phyloP scores from a whole-genome alignment of 306 rosid genomes.

The Cucumis hystrix region DNA sequence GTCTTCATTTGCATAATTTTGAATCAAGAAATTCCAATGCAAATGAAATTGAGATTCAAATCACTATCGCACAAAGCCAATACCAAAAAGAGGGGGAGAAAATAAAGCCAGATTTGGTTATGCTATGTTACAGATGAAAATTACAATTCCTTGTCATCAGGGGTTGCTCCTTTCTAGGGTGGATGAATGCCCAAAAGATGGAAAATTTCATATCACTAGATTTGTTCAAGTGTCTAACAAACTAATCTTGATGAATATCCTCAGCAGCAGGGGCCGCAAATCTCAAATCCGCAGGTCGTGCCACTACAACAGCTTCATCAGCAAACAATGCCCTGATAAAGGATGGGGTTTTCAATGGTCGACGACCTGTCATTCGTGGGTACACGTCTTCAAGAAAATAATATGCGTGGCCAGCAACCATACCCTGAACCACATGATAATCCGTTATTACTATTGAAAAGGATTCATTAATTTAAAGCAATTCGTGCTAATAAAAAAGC shows the following conservation, averaged over 20 bases:
- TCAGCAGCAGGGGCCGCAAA: slow-evolving; percentile 73
- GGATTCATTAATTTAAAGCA: background rate
- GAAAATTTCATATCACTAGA: background rate
- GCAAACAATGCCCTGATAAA: slow-evolving; percentile 80
- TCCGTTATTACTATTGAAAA: background rate
- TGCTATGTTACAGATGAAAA: slow-evolving; percentile 1
- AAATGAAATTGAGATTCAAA: background rate
- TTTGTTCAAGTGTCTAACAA: slow-evolving; percentile 13
- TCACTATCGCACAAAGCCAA: background rate
- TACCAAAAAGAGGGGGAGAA: background rate
- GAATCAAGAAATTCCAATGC: background rate
- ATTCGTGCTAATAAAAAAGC: background rate
- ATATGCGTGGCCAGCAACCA: slow-evolving; percentile 96
- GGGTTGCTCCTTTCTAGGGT: background rate
- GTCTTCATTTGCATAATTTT: background rate
- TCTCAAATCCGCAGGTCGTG: slow-evolving; percentile 56
- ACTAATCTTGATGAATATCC: slow-evolving; percentile 37
- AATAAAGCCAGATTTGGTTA: background rate
- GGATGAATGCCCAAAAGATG: background rate
- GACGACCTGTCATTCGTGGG: slow-evolving; percentile 83
- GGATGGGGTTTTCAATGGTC: slow-evolving; percentile 75
- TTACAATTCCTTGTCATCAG: background rate
- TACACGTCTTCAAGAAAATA: slow-evolving; percentile 91
- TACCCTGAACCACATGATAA: slow-evolving; percentile 41
- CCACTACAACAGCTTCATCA: slow-evolving; percentile 79